A percentile compares a stretch with the other conserved stretches of the same genome.
Conservation (phyloP, 148 eudicot genomes). For the Simmondsia chinensis region DNA sequence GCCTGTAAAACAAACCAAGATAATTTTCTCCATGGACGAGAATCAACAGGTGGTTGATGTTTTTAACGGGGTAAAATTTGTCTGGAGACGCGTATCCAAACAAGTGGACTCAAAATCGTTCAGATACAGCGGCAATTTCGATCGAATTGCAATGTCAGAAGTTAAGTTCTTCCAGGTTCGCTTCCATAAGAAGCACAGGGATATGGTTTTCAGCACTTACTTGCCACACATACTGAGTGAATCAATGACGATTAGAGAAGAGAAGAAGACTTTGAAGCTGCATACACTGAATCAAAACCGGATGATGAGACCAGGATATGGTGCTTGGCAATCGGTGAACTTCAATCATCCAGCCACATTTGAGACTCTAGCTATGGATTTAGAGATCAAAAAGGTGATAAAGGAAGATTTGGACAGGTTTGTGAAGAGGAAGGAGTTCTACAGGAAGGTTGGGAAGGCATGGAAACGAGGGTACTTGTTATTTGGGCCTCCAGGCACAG, state of each 20-base stretch:
- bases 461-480: slow-evolving; percentile 37
- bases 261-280: slow-evolving; percentile 38
- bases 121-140: slow-evolving; percentile 5
- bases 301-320: slow-evolving; percentile 12
- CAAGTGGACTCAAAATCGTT: background rate
- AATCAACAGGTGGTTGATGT: slow-evolving; percentile 36
- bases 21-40: slow-evolving; percentile 32
- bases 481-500: slow-evolving; percentile 37
- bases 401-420: slow-evolving; percentile 30
- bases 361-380: slow-evolving; percentile 29
- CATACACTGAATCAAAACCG: slow-evolving; percentile 51
- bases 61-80: slow-evolving; percentile 18
- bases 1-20: slow-evolving; percentile 21
- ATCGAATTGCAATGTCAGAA: slow-evolving; percentile 8
- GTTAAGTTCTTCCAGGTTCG: slow-evolving; percentile 20
- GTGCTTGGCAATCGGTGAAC: slow-evolving; percentile 36
- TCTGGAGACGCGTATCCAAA: slow-evolving; percentile 18
- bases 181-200: slow-evolving; percentile 30
- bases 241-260: slow-evolving; percentile 33
- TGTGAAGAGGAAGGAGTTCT: slow-evolving; percentile 25
- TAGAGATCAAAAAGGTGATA: slow-evolving; percentile 10
- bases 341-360: slow-evolving; percentile 29
- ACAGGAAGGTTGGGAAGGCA: slow-evolving; percentile 31
- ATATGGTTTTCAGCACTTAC: slow-evolving; percentile 22
- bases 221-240: slow-evolving; percentile 21